These are phyloP conservation scores for Hymenoscyphus salicellus DNA, from an alignment of 2,329 filamentous ascomycete genomes.

Conservation along the genomic window DNA sequence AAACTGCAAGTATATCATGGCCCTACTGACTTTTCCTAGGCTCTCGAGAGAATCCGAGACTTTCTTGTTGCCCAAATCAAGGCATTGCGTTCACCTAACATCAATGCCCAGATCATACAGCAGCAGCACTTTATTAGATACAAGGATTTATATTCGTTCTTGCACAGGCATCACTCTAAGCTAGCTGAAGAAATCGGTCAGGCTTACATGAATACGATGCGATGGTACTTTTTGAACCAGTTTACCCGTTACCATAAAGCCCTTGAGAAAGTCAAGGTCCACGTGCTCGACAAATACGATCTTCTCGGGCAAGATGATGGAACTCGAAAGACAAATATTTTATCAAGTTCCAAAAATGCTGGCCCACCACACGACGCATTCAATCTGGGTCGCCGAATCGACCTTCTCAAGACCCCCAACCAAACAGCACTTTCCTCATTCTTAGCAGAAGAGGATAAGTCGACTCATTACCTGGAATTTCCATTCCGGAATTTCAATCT, in stretches of 20 bases:
- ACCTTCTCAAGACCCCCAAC: slow-evolving; percentile 71
- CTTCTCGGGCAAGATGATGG: slow-evolving; percentile 76
- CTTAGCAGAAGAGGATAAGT: slow-evolving; percentile 84
- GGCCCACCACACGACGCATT: slow-evolving; percentile 79
- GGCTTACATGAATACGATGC: slow-evolving; percentile 97
- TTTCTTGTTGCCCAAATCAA: slow-evolving; percentile 94
- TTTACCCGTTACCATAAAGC: slow-evolving; percentile 85
- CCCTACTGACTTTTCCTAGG: slow-evolving; percentile 46
- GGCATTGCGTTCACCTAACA: slow-evolving; percentile 86
- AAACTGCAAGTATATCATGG: background rate
- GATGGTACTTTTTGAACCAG: slow-evolving; percentile 94
- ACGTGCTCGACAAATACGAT: slow-evolving; percentile 78
- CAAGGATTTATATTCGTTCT: slow-evolving; percentile 82
- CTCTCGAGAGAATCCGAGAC: slow-evolving; percentile 90
- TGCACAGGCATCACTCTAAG: slow-evolving; percentile 76
- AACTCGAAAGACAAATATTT: slow-evolving; percentile 59
- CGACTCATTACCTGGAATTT: slow-evolving; percentile 81
- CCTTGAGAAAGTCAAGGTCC: slow-evolving; percentile 79
- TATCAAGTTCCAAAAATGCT: slow-evolving; percentile 50
- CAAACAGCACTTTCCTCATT: slow-evolving; percentile 80
- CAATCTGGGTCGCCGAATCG: slow-evolving; percentile 79
- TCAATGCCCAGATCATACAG: slow-evolving; percentile 96
- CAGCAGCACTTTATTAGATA: slow-evolving; percentile 86
- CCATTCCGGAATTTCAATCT: slow-evolving; percentile 95
- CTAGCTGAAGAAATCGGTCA: slow-evolving; percentile 86